A percentile compares a stretch with the other conserved stretches of the same genome.
Evolutionary conservation across 345 rosid species (phyloP).

Genomic region (Camelina hispida): DNA sequence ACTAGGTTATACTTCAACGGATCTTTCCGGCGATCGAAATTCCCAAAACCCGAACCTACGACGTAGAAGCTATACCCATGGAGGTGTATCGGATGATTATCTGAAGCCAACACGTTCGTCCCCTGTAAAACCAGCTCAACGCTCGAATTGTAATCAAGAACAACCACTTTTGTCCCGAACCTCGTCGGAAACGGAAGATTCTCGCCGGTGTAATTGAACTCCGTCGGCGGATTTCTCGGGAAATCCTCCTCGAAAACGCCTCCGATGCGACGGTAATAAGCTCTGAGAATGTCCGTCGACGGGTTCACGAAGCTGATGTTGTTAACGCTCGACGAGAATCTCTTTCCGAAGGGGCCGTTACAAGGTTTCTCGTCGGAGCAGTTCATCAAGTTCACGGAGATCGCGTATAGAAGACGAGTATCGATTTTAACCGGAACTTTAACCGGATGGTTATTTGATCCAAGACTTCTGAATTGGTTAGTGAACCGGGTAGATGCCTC

Average conservation of each 20-base stretch:
- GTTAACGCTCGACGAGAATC: slow-evolving; percentile 81
- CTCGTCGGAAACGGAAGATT: slow-evolving; percentile 84
- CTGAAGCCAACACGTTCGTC: slow-evolving; percentile 72
- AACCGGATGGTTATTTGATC: slow-evolving; percentile 41
- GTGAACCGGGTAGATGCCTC: slow-evolving; percentile 70
- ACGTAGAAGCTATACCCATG: slow-evolving; percentile 83
- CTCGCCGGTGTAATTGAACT: slow-evolving; percentile 60
- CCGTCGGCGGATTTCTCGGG: slow-evolving; percentile 70
- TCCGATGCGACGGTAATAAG: slow-evolving; percentile 66
- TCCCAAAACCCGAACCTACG: slow-evolving; percentile 76
- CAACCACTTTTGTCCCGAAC: slow-evolving; percentile 72
- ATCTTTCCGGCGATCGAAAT: slow-evolving; percentile 67
- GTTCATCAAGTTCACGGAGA: slow-evolving; percentile 66
- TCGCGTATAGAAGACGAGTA: slow-evolving; percentile 42
- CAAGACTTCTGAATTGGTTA: slow-evolving; percentile 54
- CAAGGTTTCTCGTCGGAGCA: slow-evolving; percentile 76
- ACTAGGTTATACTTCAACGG: slow-evolving; percentile 68
- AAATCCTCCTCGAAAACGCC: slow-evolving; percentile 84
- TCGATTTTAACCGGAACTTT: slow-evolving; percentile 49
- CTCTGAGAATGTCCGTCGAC: slow-evolving; percentile 67
- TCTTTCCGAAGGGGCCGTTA: slow-evolving; percentile 79
- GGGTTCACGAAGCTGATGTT: slow-evolving; percentile 77
- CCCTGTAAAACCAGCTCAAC: slow-evolving; percentile 83
- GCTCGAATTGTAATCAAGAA: slow-evolving; percentile 65
- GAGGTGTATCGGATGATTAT: slow-evolving; percentile 85